Conservation (phyloP, 169 alveolate species). For the Babesia caballi region DNA sequence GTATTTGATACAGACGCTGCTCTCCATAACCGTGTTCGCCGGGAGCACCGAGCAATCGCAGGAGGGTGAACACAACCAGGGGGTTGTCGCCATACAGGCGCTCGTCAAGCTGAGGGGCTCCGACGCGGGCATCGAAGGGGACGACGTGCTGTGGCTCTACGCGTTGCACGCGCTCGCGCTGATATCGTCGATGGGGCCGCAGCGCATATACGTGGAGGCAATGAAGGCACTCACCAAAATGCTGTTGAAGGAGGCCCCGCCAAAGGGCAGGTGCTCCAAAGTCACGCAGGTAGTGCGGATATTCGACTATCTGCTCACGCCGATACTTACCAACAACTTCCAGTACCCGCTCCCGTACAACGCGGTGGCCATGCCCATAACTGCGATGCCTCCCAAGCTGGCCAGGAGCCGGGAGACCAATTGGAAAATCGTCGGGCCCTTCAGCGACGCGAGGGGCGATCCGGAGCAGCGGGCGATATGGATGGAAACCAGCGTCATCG, state of each 20-base stretch:
- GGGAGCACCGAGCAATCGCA: neutral
- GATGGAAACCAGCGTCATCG: constrained; percentile 45
- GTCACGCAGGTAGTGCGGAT: constrained; percentile 42
- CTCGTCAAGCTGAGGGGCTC: constrained; percentile 39
- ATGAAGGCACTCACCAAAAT: constrained; percentile 50
- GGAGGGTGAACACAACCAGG: constrained; percentile 34
- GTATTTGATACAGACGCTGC: constrained; percentile 38
- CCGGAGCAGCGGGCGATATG: neutral
- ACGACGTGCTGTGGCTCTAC: constrained; percentile 47
- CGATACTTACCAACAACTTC: constrained; percentile 52
- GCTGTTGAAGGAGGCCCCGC: constrained; percentile 46
- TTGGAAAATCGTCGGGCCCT: constrained; percentile 10
- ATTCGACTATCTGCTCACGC: constrained; percentile 59
- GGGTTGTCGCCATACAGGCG: constrained; percentile 43
- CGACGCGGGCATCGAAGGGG: neutral
- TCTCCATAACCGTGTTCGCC: constrained; percentile 15
- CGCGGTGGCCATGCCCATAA: constrained; percentile 4
- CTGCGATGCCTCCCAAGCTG: neutral
- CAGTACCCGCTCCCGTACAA: constrained; percentile 44
- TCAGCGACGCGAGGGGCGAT: neutral
- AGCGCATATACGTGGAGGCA: constrained; percentile 45
- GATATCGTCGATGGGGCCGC: constrained; percentile 49
- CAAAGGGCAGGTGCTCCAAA: constrained; percentile 15
- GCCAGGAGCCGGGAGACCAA: neutral
- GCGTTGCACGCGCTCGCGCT: constrained; percentile 52